These are phyloP conservation scores for Hypericum androsaemum DNA, from an alignment of 345 rosid genomes.

Conservation along the genomic window DNA sequence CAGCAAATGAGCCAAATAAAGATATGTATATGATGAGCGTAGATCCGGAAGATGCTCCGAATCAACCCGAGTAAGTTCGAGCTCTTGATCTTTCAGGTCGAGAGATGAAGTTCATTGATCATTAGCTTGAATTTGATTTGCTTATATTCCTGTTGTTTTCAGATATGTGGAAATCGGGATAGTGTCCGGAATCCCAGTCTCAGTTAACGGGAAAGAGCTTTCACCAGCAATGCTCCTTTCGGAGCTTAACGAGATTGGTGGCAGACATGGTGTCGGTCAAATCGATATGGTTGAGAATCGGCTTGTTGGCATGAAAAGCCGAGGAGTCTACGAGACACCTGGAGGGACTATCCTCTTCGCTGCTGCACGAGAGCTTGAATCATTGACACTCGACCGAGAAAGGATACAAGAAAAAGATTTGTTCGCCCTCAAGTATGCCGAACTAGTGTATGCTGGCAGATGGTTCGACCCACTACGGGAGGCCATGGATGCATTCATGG, in stretches of 20 bases:
- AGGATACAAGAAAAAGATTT: slow-evolving; percentile 69
- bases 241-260: slow-evolving; percentile 64
- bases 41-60: slow-evolving; percentile 89
- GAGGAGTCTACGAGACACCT: slow-evolving; percentile 96
- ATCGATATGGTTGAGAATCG: slow-evolving; percentile 89
- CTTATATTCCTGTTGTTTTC: neutral
- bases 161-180: slow-evolving; percentile 69
- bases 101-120: neutral
- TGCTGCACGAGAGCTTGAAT: slow-evolving; percentile 77
- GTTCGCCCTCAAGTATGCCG: slow-evolving; percentile 75
- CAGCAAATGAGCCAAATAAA: slow-evolving; percentile 76
- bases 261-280: slow-evolving; percentile 77
- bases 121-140: too few species aligned
- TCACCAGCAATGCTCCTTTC: slow-evolving; percentile 72
- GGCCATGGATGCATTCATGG: slow-evolving; percentile 82
- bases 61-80: slow-evolving; percentile 54
- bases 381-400: slow-evolving; percentile 75
- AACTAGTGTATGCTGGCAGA: slow-evolving; percentile 86
- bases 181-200: slow-evolving; percentile 62
- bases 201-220: slow-evolving; percentile 53
- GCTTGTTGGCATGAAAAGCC: slow-evolving; percentile 94
- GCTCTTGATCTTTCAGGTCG: neutral
- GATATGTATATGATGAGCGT: slow-evolving; percentile 93
- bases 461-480: slow-evolving; percentile 88
- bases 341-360: slow-evolving; percentile 82